Percentiles rank a stretch among this genome's conserved stretches.
These are phyloP conservation scores for Starmerella apicola DNA, from an alignment of 805 yeast species.

Conservation along the genomic window DNA sequence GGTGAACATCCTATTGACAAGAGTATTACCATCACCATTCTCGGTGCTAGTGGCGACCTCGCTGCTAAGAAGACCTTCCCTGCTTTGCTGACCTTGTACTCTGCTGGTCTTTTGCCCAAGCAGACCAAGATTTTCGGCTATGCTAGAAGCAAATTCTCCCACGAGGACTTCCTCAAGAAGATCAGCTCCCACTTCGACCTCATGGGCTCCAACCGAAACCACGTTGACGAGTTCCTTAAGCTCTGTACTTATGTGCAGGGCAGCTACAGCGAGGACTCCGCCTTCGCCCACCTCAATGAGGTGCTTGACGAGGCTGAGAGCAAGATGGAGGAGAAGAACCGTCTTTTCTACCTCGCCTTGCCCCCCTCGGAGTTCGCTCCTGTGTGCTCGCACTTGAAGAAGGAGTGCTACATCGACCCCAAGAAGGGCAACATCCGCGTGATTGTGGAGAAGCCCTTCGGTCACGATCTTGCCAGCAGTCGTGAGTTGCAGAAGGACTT, in stretches of 20 bases:
- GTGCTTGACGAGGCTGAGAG: slow-evolving; percentile 51
- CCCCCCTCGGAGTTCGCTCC: slow-evolving; percentile 85
- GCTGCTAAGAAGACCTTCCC: slow-evolving; percentile 34
- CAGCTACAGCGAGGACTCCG: slow-evolving; percentile 66
- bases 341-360: slow-evolving; percentile 82
- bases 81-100: slow-evolving; percentile 33
- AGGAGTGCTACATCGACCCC: slow-evolving; percentile 45
- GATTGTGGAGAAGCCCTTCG: slow-evolving; percentile 95
- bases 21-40: slow-evolving; percentile 21
- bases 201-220: slow-evolving; percentile 32
- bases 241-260: slow-evolving; percentile 62
- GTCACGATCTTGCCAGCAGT: slow-evolving; percentile 74
- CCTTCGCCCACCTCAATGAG: slow-evolving; percentile 47
- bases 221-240: slow-evolving; percentile 48
- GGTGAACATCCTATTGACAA: slow-evolving; percentile 13
- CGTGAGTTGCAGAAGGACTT: slow-evolving; percentile 63
- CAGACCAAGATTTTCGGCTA: slow-evolving; percentile 73
- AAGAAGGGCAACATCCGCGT: slow-evolving; percentile 59
- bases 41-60: slow-evolving; percentile 24
- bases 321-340: slow-evolving; percentile 40
- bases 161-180: slow-evolving; percentile 56
- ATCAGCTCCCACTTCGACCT: slow-evolving; percentile 51
- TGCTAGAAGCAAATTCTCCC: slow-evolving; percentile 68
- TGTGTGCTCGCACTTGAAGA: slow-evolving; percentile 64
- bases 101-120: slow-evolving; percentile 64